Conservation (phyloP, 441 rosid species). For the Macaranga tanarius region DNA sequence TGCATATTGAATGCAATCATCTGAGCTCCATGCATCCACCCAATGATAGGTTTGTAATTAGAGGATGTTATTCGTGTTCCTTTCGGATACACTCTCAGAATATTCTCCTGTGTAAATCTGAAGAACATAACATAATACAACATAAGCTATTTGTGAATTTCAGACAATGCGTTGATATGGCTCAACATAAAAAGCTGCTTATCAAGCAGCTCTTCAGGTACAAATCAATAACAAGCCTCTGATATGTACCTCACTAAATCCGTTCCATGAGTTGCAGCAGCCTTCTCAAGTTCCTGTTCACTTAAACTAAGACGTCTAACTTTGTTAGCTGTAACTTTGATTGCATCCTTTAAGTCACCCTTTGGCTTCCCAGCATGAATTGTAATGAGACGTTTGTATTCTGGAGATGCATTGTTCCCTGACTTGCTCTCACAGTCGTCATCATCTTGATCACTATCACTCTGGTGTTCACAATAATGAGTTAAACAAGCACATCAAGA, state of each 20-base stretch:
- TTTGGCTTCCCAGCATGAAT: slow-evolving; percentile 92
- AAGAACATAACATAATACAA: slow-evolving; percentile 17
- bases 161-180: too few relatives aligned
- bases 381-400: slow-evolving; percentile 72
- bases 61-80: slow-evolving; percentile 85
- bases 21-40: slow-evolving; percentile 98
- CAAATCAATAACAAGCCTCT: background rate
- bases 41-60: slow-evolving; percentile 78
- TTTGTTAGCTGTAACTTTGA: slow-evolving; percentile 48
- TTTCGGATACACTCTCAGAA: slow-evolving; percentile 85
- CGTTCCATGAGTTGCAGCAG: slow-evolving; percentile 51
- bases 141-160: background rate
- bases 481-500: slow-evolving; percentile 5
- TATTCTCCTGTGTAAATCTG: slow-evolving; percentile 84
- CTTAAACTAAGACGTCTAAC: slow-evolving; percentile 90
- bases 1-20: slow-evolving; percentile 99
- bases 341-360: slow-evolving; percentile 59
- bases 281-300: slow-evolving; percentile 80
- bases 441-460: slow-evolving; percentile 47
- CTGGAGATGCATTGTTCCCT: slow-evolving; percentile 36
- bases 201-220: too few relatives aligned
- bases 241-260: slow-evolving; percentile 63
- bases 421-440: slow-evolving; percentile 41
- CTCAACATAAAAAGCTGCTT: too few relatives aligned
- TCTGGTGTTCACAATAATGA: slow-evolving; percentile 24